Percentiles rank a stretch among this genome's conserved stretches.
Evolutionary conservation across 164 flowering plant species (phyloP).

Genomic region (Berberis vulgaris): DNA sequence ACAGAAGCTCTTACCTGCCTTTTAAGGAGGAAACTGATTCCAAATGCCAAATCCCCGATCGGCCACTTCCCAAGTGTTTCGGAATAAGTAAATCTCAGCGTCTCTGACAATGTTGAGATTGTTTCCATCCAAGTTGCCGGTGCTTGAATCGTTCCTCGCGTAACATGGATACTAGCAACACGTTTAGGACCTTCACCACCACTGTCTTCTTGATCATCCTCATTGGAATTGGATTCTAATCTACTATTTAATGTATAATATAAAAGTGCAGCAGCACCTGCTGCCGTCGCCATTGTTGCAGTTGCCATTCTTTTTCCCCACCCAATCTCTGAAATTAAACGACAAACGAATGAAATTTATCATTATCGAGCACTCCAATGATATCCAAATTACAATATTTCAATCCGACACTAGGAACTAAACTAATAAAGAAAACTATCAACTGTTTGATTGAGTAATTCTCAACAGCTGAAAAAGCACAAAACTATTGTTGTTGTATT

Average conservation of each 20-base stretch:
- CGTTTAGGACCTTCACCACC: constrained; percentile 17
- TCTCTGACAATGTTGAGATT: constrained; percentile 88
- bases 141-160: constrained; percentile 64
- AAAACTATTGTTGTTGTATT: no score
- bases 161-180: constrained; percentile 41
- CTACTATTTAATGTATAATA: constrained; percentile 75
- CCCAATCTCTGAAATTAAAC: no score
- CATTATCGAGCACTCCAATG: no score
- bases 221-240: constrained; percentile 18
- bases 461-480: no score
- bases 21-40: constrained; percentile 84
- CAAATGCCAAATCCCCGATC: constrained; percentile 93
- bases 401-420: no score
- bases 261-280: constrained; percentile 97
- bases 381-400: no score
- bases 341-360: no score
- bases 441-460: no score
- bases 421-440: no score
- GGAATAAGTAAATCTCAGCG: constrained; percentile 85
- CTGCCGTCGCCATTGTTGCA: constrained; percentile 97
- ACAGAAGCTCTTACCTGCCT: constrained; percentile 57
- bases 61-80: constrained; percentile 99
- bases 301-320: constrained; percentile 61
- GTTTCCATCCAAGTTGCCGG: constrained; percentile 98
- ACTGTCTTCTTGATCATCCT: constrained; percentile 38